Evolutionary conservation across 106 monocot genomes (phyloP), one percentile per base, ranked within the genome.

Genomic region (Dioscorea alata): DNA sequence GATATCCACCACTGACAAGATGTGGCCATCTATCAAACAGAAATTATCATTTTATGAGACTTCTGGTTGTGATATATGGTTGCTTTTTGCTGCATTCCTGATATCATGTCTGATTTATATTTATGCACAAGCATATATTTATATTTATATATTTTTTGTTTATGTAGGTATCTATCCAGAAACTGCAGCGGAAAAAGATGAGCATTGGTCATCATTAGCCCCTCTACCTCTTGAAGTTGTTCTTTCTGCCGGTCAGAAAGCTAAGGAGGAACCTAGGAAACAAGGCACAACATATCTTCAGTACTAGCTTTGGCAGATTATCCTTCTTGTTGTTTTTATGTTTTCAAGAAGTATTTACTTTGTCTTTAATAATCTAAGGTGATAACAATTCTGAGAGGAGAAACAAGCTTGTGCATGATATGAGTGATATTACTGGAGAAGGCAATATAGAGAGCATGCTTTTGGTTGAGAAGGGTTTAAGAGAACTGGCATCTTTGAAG

Each of bases 381-480:
- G 80, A 42, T 42, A 42, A 82, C 74, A 82, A 87, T 69, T 65
- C 48, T 59, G 75, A 81, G 35, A 80, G 72, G 53, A 94, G 64
- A 65, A 84, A 57, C 65, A 82, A 81, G 23, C 73, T 83, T 76
- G 80, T 66, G 12, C 76, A 82, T 54, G 90, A 87, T 71, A 59
- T 90, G 73, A 94, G 64, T 76, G 95, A 96, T 71, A 75, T 84
- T 60, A 80, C 74, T 57, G 91, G 88, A 86, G 91, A 96, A 80
- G 95, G 95, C 25, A 91, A 88, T 65, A 91, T 96, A 60, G 95
- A 96, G 67, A 91, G 84, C 73, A 91, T 96, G 91, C 91, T 96
- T 71, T 88, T 79, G 24, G 88, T 96, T 58, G 95, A 96, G 80
- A 91, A 89, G 78, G 95, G 91, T 12, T 78, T 96, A 42, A 86